Base-by-base conservation (phyloP, 805 yeast genomes). In the Myxozyma lipomycoides region DNA sequence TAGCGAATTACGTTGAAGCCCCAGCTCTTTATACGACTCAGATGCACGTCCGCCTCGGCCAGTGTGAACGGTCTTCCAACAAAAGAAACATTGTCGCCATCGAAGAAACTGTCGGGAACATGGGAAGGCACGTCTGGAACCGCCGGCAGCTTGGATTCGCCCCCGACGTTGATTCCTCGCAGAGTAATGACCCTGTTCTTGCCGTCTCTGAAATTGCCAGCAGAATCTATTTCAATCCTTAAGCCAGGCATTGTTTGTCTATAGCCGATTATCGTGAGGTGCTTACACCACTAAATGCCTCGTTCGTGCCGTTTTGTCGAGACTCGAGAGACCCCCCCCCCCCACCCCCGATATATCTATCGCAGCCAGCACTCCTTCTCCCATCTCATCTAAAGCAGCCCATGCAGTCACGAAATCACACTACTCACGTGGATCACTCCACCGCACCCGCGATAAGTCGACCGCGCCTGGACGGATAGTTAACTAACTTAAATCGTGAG, bases 91-190 rank as follows among this genome's bases (percentile, higher is more conserved):
- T 70, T 64, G 53, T 84, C 90, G 6, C 87, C 95, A 40, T 78
- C 79, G 61, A 76, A 84, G 62, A 84, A 86, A 2, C 70, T 64
- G 24, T 64, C 53, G 0, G 72, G 68, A n/a, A 56, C 53, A 48
- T 73, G 71, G 2, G 75, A 67, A 0, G 76, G 71, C 18, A 64
- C 46, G n/a, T 58, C 53, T 0, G 95, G 95, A 1, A 50, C 59
- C 1, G 71, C 61, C 0, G 97, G 97, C 45, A 79, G 68, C 64
- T 89, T 89, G 58, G 84, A 73, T 30, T 82, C 77, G 0, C 86
- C 83, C 56, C 88, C 95, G 19, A 89, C 65, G 64, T 90, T 89
- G 55, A 89, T 84, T 1, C 97, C 97, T 59, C 84, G 80, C 26
- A 89, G 68, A 10, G 75, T 73, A 10, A 88, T 70, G n/a, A 71